phyloP scores from a whole-genome alignment of 768 basidiomycete species.

The Trametes gibbosa region DNA sequence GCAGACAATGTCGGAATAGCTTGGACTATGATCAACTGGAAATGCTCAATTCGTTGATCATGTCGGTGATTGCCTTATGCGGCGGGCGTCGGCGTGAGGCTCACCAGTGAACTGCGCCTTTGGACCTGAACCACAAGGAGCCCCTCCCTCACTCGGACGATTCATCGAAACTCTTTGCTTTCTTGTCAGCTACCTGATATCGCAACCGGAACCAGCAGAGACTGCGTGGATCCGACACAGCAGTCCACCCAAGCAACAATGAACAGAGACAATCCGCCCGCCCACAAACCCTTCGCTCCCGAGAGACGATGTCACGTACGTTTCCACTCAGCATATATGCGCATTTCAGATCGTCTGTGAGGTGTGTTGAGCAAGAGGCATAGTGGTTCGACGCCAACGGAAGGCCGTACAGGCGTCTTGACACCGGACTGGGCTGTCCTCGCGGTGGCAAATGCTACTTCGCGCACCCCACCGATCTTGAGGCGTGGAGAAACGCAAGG shows the following conservation, averaged over 20 bases:
- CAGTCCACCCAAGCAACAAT: background rate
- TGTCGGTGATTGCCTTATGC: too few relatives aligned
- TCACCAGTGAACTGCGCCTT: too few relatives aligned
- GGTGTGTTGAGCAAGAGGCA: background rate
- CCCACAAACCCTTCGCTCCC: constrained; percentile 11
- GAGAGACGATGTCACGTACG: constrained; percentile 19
- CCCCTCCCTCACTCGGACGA: too few relatives aligned
- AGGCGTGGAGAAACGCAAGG: constrained; percentile 10
- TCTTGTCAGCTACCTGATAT: too few relatives aligned
- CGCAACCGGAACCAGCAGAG: too few relatives aligned
- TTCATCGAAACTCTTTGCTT: too few relatives aligned
- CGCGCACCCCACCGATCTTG: constrained; percentile 14
- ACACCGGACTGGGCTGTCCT: constrained; percentile 14
- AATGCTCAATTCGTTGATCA: too few relatives aligned
- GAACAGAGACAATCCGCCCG: constrained; percentile 5
- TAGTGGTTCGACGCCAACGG: constrained; percentile 19
- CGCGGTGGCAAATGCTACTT: constrained; percentile 10
- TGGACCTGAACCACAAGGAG: too few relatives aligned
- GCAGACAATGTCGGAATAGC: too few relatives aligned
- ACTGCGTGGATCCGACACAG: too few relatives aligned
- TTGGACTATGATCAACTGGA: too few relatives aligned
- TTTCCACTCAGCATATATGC: background rate
- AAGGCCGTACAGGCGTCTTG: constrained; percentile 7
- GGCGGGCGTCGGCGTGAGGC: too few relatives aligned
- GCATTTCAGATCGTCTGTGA: background rate